Evolutionary conservation across 2,329 filamentous ascomycete species (phyloP), one percentile per base, ranked within the genome.

Genomic region (Talaromyces verruculosus): DNA sequence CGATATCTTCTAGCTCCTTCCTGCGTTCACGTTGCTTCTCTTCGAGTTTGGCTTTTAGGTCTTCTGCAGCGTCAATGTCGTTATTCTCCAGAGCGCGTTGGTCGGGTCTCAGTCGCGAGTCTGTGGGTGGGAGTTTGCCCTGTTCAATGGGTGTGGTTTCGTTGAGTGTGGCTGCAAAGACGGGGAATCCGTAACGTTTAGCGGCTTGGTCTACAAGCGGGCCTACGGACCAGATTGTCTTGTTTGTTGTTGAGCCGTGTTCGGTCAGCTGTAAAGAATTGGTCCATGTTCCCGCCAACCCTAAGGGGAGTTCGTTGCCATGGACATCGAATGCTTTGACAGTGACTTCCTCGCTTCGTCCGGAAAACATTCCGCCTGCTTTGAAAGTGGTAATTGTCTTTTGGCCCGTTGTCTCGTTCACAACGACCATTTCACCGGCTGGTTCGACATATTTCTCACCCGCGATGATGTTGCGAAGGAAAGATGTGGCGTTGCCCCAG

Each of bases 391-490:
- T 88, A n/a, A 89, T 84, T 0, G 93, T 91, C 75, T 92, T 93
- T 70, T 91, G 88, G 7, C 93, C 92, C 0, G 89, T 92, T 5
- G 86, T 90, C 73, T 99, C 95, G 76, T 94, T 94, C 69, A 87
- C 81, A 39, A 99, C 87, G 28, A 89, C 88, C 91, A 98, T 95
- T 51, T 87, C 92, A 55, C 93, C 93, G 0, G 96, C 92, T 0
- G 95, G 95, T 79, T 99, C 95, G 13, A 98, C 88, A 75, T 99
- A 99, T 79, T 98, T 99, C 79, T 99, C 95, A 45, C 95, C 95
- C 72, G 96, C 94, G 64, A 99, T 96, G 62, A 99, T 92, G 76
- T 99, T 99, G 58, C 95, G 88, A 64, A 99, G 81, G 79, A 97
- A 98, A 70, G 91, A 92, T 4, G 92, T 97, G 1, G 94, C 92